Base-by-base conservation (phyloP, 805 yeast species). In the Wickerhamiella alocasiicola region DNA sequence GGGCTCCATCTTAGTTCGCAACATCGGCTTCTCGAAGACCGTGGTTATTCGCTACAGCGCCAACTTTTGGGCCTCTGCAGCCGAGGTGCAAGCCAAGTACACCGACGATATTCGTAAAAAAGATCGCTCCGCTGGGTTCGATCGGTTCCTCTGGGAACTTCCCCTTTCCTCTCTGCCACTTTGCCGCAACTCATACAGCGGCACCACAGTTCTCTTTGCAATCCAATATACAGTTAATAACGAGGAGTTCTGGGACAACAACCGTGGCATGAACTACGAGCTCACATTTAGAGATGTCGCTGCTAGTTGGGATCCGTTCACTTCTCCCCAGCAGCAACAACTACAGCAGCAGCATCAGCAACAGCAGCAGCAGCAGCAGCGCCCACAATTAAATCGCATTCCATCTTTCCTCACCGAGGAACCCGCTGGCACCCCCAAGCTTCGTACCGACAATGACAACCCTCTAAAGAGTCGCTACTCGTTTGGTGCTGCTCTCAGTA, bases 1-100 rank as follows among this genome's bases (percentile, higher is more conserved):
- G 38, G 96, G 95, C 1, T 76, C 76, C 40, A 65, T 87, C 34
- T 81, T 88, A 2, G 95, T 81, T 20, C 72, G 74, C 52, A 88
- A 87, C 61, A 41, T 82, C 4, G 66, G 78, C 9, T 87, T 66
- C 59, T 68, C 73, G 26, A 87, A 87, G 58, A 54, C 60, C 20
- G 79, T 88, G 15, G 69, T 73, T 12, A 69, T 81, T 12, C 67
- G 85, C 41, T 87, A 83, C 60, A 74, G 95, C 0, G 65, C 76
- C 47, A 84, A 88, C 56, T 62, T 67, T 51, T 87, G 97, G 97
- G 63, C 62, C 31, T 77, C 93, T 0, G 72, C 77, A 17, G 67
- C 74, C 31, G 88, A 81, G 54, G 70, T 78, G 24, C 75, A 74
- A 31, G 80, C 87, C 3, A 48, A 55, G 3, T 84, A 72, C 60